Conservation (phyloP, 1,139 yeast species). For the Sugiyamaella paludigena region DNA sequence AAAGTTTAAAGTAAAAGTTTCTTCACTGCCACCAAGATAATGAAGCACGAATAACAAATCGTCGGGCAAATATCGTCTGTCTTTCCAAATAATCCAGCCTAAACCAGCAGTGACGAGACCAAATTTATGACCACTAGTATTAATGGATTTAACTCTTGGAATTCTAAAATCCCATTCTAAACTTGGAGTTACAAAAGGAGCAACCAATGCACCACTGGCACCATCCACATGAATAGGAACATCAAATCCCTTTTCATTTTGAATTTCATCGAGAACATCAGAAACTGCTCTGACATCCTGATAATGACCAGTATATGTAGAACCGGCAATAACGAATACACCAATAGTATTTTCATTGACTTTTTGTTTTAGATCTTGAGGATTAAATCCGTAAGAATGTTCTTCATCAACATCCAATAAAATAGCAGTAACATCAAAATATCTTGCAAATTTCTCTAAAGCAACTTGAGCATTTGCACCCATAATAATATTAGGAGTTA, state of each 20-base stretch:
- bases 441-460: conserved; percentile 87
- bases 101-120: conserved; percentile 88
- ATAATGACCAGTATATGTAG: conserved; percentile 91
- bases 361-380: conserved; percentile 54
- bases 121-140: conserved; percentile 93
- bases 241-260: conserved; percentile 63
- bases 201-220: conserved; percentile 87
- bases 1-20: conserved; percentile 80
- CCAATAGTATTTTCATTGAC: conserved; percentile 94
- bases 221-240: conserved; percentile 91
- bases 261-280: conserved; percentile 61
- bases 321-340: conserved; percentile 81
- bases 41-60: conserved; percentile 72
- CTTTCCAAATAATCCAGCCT: conserved; percentile 90
- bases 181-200: conserved; percentile 76
- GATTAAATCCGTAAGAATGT: conserved; percentile 64
- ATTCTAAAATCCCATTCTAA: conserved; percentile 80
- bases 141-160: conserved; percentile 76
- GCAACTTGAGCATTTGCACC: conserved; percentile 97
- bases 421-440: conserved; percentile 87
- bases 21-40: conserved; percentile 87
- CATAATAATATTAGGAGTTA: conserved; percentile 82
- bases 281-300: conserved; percentile 69
- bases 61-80: conserved; percentile 60
- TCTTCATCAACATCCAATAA: conserved; percentile 61